Conservation (phyloP, 768 basidiomycete species). For the Tulasnella sp. region DNA sequence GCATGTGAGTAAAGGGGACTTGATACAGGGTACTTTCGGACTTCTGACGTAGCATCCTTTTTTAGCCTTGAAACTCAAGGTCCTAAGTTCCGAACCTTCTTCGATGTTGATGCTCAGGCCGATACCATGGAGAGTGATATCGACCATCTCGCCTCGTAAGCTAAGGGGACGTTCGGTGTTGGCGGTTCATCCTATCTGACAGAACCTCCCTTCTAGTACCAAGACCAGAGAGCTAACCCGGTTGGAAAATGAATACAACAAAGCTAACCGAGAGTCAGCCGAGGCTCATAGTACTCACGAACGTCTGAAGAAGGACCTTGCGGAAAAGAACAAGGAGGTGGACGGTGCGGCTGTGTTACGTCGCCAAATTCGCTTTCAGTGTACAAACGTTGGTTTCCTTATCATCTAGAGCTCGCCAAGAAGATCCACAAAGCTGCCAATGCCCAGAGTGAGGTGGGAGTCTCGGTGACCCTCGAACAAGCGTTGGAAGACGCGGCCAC, state of each 20-base stretch:
- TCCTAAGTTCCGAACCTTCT: slow-evolving; percentile 58
- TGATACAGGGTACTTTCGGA: slow-evolving; percentile 14
- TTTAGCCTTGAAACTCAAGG: slow-evolving; percentile 60
- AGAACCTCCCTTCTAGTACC: slow-evolving; percentile 44
- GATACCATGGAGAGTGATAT: slow-evolving; percentile 74
- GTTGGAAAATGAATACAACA: slow-evolving; percentile 22
- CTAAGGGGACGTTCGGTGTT: slow-evolving; percentile 26
- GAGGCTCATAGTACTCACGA: slow-evolving; percentile 22
- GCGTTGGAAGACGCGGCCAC: slow-evolving; percentile 47
- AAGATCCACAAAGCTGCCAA: slow-evolving; percentile 39
- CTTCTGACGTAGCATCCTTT: slow-evolving; percentile 11
- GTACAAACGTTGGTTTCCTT: neutral
- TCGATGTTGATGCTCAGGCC: slow-evolving; percentile 54
- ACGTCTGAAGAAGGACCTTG: slow-evolving; percentile 49
- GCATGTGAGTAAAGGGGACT: slow-evolving; percentile 49
- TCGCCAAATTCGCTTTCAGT: neutral
- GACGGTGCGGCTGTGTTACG: slow-evolving; percentile 46
- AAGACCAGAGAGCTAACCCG: slow-evolving; percentile 48
- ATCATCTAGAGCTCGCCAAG: slow-evolving; percentile 47
- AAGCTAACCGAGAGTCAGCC: slow-evolving; percentile 49
- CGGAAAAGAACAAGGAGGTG: slow-evolving; percentile 58
- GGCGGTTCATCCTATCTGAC: neutral
- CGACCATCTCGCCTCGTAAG: slow-evolving; percentile 55
- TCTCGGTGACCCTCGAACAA: slow-evolving; percentile 41
- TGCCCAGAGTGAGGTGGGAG: slow-evolving; percentile 38